These are phyloP conservation scores for Macrolepiota fuliginosa DNA, from an alignment of 768 basidiomycete species.

Conservation along the genomic window DNA sequence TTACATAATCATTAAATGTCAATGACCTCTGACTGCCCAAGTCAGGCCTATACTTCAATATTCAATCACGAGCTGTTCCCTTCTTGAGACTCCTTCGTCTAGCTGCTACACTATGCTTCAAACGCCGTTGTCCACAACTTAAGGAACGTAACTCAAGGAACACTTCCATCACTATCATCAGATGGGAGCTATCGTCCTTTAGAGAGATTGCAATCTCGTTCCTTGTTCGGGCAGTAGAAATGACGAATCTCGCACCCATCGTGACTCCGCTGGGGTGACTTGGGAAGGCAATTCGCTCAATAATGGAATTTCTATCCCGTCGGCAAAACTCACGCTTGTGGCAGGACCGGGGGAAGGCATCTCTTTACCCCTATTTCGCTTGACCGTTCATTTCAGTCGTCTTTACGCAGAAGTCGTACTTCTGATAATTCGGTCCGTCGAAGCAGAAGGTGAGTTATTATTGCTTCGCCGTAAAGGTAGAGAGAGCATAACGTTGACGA, in stretches of 20 bases:
- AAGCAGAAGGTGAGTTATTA: slow-evolving; percentile 5
- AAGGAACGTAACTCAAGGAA: not conserved
- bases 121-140: not conserved
- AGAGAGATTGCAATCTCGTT: not conserved
- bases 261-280: not conserved
- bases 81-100: not conserved
- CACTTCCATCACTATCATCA: not conserved
- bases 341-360: not conserved
- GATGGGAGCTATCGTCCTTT: not conserved
- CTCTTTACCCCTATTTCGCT: not conserved
- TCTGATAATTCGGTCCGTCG: not conserved
- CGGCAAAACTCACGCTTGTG: not conserved
- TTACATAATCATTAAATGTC: not conserved
- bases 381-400: not conserved
- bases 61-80: not conserved
- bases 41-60: not conserved
- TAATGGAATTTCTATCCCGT: not conserved
- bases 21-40: not conserved
- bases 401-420: not conserved
- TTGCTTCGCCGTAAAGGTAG: not conserved
- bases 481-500: not conserved
- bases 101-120: not conserved
- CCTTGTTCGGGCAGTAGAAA: not conserved
- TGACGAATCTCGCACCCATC: not conserved
- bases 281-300: not conserved